Evolutionary conservation across 495 filamentous ascomycete genomes (phyloP).

Genomic region (Aspergillus ellipticus): DNA sequence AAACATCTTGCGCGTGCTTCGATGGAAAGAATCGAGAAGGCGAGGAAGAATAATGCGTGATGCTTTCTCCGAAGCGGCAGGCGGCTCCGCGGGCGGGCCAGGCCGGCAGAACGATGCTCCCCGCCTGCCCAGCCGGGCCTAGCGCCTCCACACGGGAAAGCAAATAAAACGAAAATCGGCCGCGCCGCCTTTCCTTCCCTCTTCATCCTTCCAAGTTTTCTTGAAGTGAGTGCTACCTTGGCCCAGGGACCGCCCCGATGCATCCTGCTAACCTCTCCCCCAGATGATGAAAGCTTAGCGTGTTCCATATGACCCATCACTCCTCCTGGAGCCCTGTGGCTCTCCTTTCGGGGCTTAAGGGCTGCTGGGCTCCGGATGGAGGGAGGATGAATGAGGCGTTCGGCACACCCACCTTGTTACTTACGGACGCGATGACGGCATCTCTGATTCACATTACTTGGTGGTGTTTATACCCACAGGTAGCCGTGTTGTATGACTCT

Average conservation of each 20-base stretch:
- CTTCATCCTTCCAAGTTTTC: constrained; percentile 98
- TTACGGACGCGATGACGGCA: constrained; percentile 95
- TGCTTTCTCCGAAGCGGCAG: too few relatives aligned
- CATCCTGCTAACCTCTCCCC: constrained; percentile 41
- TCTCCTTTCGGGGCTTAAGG: constrained; percentile 95
- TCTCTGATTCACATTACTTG: constrained; percentile 74
- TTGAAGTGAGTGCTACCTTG: constrained; percentile 64
- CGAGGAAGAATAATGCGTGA: too few relatives aligned
- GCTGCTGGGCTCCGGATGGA: constrained; percentile 62
- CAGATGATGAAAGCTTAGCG: constrained; percentile 99
- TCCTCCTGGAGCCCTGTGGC: constrained; percentile 60
- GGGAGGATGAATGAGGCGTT: constrained; percentile 95
- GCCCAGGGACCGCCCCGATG: too few relatives aligned
- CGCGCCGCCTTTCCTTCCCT: constrained; percentile 48
- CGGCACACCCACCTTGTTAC: constrained; percentile 98
- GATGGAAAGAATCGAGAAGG: too few relatives aligned
- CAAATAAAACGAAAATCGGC: constrained; percentile 18
- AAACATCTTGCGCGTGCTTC: constrained; percentile 26
- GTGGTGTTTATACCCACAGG: constrained; percentile 27
- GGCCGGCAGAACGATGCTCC: constrained; percentile 15
- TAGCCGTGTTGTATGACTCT: constrained; percentile 11
- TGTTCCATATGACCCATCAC: constrained; percentile 83
- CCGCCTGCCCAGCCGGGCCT: constrained; percentile 26
- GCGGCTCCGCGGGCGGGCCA: background rate
- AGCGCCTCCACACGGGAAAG: constrained; percentile 20